A percentile compares a stretch with the other conserved stretches of the same genome.
phyloP scores from a whole-genome alignment of 306 rosid genomes.

The Pachyrhizus erosus region DNA sequence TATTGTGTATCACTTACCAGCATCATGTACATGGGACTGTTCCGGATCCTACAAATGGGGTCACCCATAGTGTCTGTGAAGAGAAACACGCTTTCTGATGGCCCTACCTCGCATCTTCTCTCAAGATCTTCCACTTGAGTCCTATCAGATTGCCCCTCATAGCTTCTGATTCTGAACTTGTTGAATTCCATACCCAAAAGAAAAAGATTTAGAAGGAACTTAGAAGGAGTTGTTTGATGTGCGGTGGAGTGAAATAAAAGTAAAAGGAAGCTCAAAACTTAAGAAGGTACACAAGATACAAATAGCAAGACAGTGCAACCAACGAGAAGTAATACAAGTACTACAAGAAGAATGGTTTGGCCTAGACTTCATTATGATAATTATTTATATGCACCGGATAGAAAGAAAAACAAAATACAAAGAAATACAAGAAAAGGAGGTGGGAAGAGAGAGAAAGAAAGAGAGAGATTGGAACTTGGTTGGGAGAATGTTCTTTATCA shows the following conservation, averaged over 20 bases:
- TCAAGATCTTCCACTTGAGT: conserved; percentile 83
- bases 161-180: conserved; percentile 65
- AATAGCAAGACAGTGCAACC: conserved; percentile 40
- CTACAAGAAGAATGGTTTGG: conserved; percentile 46
- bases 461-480: conserved; percentile 39
- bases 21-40: conserved; percentile 88
- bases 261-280: conserved; percentile 31
- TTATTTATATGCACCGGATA: conserved; percentile 55
- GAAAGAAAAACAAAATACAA: neutral
- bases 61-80: conserved; percentile 92
- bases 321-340: conserved; percentile 34
- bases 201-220: neutral
- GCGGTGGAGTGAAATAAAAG: conserved; percentile 23
- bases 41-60: conserved; percentile 96
- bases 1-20: conserved; percentile 61
- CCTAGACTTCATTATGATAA: conserved; percentile 45
- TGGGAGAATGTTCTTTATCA: conserved; percentile 64
- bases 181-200: conserved; percentile 51
- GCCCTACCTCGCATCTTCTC: conserved; percentile 83
- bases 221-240: conserved; percentile 12
- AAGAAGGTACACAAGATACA: conserved; percentile 36
- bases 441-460: conserved; percentile 31
- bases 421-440: neutral
- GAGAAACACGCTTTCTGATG: conserved; percentile 75
- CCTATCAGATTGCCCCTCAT: conserved; percentile 65